Evolutionary conservation across 2,329 filamentous ascomycete species (phyloP), one percentile per base, ranked within the genome.

Genomic region (Acrodontium crateriforme): DNA sequence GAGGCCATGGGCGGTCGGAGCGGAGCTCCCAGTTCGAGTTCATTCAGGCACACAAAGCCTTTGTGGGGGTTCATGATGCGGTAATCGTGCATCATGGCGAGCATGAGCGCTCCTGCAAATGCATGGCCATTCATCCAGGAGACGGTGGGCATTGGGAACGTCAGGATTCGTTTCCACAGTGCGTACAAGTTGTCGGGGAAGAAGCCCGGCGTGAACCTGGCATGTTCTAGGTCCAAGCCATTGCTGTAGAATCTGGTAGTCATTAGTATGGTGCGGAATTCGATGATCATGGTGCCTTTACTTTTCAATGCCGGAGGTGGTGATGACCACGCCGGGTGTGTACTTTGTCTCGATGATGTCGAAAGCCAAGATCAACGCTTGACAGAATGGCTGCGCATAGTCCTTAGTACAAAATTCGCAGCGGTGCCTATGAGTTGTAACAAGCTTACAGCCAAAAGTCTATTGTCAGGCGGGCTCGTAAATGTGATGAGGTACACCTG

Each of bases 21-120:
- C n/a, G 76, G 70, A 2, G 76, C 75, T 28, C 81, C 80, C 36
- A 89, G 78, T 40, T 84, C 74, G 9, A 89, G 63, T 58, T 89
- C 81, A 53, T 87, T 87, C 40, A 89, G 59, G 54, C 81, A 87
- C 20, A 80, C 53, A 54, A 72, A 85, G n/a, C 81, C 82, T 12
- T 67, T 63, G 2, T 63, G 47, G 1, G 75, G 68, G 46, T 78
- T 78, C 59, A 81, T 78, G 40, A 89, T 64, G 16, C 82, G 71
- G 59, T 89, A 89, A 57, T 44, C 41, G 29, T 87, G 80, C 55
- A 78, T 72, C 69, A 83, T 80, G 33, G 78, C 71, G 7, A 78
- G 60, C 74, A 89, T 85, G 35, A 85, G 61, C n/a, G 78, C 81
- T 24, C 71, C 81, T 5, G 81, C 82, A 51, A 84, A 89, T 30